phyloP scores from a whole-genome alignment of 2,329 filamentous ascomycete genomes.

The Coniochaeta prunicola region DNA sequence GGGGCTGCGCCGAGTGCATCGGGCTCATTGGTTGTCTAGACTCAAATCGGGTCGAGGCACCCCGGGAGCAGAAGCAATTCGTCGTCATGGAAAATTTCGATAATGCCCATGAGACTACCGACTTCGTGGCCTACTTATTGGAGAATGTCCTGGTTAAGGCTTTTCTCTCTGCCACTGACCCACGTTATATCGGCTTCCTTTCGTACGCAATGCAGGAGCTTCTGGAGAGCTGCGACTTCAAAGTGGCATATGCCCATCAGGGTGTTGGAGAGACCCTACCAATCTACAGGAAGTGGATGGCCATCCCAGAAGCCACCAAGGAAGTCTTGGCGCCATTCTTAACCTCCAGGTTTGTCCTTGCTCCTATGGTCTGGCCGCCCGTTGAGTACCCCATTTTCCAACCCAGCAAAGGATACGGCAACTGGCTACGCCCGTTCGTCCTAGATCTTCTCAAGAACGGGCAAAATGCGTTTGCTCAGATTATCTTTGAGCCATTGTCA shows the following conservation, averaged over 20 bases:
- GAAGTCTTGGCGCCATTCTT: conserved; percentile 85
- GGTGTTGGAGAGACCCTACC: conserved; percentile 43
- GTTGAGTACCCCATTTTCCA: conserved; percentile 74
- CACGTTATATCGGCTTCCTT: conserved; percentile 80
- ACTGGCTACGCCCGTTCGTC: conserved; percentile 76
- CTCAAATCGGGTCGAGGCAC: conserved; percentile 77
- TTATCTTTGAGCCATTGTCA: conserved; percentile 74
- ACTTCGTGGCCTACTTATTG: conserved; percentile 80
- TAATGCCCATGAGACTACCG: conserved; percentile 66
- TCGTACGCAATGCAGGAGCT: conserved; percentile 94
- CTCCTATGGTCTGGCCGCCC: conserved; percentile 47
- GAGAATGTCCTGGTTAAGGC: conserved; percentile 84
- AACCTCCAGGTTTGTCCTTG: conserved; percentile 73
- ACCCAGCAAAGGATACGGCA: conserved; percentile 59
- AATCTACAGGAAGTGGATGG: conserved; percentile 67
- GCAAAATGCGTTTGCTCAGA: conserved; percentile 64
- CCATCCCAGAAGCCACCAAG: conserved; percentile 68
- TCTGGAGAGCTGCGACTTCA: conserved; percentile 69
- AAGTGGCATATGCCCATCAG: conserved; percentile 40
- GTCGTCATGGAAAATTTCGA: conserved; percentile 85
- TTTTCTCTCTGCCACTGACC: conserved; percentile 85
- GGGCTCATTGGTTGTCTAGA: conserved; percentile 89
- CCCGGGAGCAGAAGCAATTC: conserved; percentile 73
- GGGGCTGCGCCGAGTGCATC: conserved; percentile 72
- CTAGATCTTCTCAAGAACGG: conserved; percentile 75